Evolutionary conservation across 257 asterid genomes (phyloP), one percentile per base, ranked within the genome.

Genomic region (Primulina tabacum): DNA sequence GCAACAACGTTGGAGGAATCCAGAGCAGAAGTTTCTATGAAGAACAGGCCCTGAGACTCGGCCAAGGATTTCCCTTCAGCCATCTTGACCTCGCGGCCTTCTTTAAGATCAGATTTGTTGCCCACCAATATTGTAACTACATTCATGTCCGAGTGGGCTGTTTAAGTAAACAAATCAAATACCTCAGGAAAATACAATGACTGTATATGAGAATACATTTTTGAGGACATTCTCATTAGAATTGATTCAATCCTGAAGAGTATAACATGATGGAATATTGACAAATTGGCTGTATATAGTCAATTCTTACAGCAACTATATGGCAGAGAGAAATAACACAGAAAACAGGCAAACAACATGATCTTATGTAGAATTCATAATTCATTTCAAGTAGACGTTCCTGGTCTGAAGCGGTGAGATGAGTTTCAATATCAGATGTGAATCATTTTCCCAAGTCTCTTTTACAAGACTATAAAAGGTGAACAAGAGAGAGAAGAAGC

Each of bases 91-190:
- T 92, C 98, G 60, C 97, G 90, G 8, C 88, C 92, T 68, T 90
- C 98, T 82, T 85, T 87, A 47, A 92, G 84, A 77, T 92, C 98
- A 0, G 97, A 83, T 76, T 92, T 92, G 76, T 92, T 92, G 62
- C 98, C 98, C 76, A 92, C 95, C 65, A 92, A 80, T 78, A 90
- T 90, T 0, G 98, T 88, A 1, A 92, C 98, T 33, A 92, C 96
- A 29, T 90, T 90, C 98, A 92, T 92, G 83, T 92, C 98, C 0
- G 97, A 90, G 79, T 92, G 95, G 69, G 89, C 98, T 92, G 97
- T 82, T 71, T 71, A 75, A 10, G 10, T 0, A 38, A 38, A 38
- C 1, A 38, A 8, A 38, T 2, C 7, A 33, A 33, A 33, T 33
- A 33, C 4, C 6, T 33, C 37, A 33, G 7, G 17, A 40, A 10